Percentiles rank a stretch among this genome's conserved stretches.
phyloP scores from a whole-genome alignment of 163 green algal genomes.

The Coccomyxa subellipsoidea region DNA sequence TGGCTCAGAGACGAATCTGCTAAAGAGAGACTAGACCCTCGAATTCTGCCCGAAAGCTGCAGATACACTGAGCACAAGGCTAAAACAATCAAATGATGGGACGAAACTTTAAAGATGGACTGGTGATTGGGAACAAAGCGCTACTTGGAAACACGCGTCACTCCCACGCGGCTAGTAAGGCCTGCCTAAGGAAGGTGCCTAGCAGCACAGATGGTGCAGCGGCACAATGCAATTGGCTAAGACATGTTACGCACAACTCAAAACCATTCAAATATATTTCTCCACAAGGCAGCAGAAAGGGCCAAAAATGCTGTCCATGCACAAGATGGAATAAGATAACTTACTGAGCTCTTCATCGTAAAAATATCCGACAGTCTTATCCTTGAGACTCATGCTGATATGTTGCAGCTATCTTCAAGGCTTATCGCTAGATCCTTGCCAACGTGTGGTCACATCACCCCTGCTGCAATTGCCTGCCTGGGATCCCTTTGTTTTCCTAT shows the following conservation, averaged over 20 bases:
- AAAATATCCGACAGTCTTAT: conserved; percentile 54
- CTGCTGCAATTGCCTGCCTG: neutral
- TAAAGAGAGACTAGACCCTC: too few species aligned
- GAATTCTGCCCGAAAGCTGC: too few species aligned
- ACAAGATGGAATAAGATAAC: neutral
- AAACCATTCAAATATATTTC: neutral
- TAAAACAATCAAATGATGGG: too few species aligned
- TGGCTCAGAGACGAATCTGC: too few species aligned
- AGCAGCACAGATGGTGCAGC: neutral
- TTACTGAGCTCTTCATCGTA: conserved; percentile 74
- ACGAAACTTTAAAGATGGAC: too few species aligned
- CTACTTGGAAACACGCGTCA: neutral
- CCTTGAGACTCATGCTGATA: conserved; percentile 6
- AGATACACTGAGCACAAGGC: too few species aligned
- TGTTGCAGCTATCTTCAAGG: neutral
- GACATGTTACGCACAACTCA: too few species aligned
- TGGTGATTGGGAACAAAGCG: too few species aligned
- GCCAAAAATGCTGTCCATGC: neutral
- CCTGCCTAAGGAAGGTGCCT: neutral
- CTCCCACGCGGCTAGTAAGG: neutral
- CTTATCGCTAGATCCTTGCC: neutral
- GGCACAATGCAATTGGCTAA: too few species aligned
- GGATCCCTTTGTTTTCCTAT: neutral
- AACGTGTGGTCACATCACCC: neutral
- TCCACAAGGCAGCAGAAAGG: neutral